Evolutionary conservation across 768 basidiomycete species (phyloP).

Genomic region (Suillus alpinus): DNA sequence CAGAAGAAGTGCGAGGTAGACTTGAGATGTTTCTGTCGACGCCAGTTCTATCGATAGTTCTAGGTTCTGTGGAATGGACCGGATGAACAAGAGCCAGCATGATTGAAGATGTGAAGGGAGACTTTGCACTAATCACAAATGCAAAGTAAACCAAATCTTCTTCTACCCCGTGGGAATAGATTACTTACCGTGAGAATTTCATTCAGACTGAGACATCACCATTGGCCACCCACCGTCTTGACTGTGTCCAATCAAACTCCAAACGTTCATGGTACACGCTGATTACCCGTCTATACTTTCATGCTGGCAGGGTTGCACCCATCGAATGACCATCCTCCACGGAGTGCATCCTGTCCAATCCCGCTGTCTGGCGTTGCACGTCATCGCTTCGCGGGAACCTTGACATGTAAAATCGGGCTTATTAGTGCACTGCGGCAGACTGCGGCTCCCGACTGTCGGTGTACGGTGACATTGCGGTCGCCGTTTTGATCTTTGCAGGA

Average conservation of each 20-base stretch:
- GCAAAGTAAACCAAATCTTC: conserved; percentile 7
- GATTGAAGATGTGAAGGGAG: conserved; percentile 14
- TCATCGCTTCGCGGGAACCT: neutral
- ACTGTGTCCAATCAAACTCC: neutral
- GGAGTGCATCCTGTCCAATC: neutral
- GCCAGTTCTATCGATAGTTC: conserved; percentile 11
- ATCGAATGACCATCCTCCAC: neutral
- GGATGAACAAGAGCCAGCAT: conserved; percentile 55
- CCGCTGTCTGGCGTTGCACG: neutral
- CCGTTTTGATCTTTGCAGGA: neutral
- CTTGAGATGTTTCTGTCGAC: conserved; percentile 27
- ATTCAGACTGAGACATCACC: neutral
- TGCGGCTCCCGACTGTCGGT: too few relatives aligned
- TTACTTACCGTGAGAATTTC: neutral
- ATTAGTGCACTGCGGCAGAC: neutral
- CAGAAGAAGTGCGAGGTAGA: conserved; percentile 10
- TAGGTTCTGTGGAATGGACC: conserved; percentile 28
- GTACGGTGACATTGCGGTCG: neutral
- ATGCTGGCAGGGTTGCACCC: neutral
- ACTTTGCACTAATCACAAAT: conserved; percentile 2
- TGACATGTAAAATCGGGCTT: neutral
- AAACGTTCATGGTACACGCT: neutral
- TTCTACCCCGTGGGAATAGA: conserved; percentile 1
- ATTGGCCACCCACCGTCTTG: neutral
- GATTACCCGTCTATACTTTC: neutral